These are phyloP conservation scores for Cryphonectria japonica DNA, from an alignment of 2,329 filamentous ascomycete species.

Conservation along the genomic window DNA sequence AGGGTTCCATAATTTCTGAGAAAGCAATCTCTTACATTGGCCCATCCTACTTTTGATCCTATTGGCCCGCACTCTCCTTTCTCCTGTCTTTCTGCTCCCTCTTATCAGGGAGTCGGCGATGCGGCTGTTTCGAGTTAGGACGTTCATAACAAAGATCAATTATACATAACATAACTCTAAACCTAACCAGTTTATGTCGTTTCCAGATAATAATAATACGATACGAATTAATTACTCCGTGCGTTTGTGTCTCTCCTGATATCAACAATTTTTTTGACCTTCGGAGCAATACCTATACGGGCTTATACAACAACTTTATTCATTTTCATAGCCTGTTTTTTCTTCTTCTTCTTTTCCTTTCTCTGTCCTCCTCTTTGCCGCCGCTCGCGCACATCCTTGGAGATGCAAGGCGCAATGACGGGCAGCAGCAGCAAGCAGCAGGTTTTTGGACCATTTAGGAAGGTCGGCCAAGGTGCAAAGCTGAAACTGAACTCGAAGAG, in stretches of 20 bases:
- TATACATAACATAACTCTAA: neutral
- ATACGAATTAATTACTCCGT: neutral
- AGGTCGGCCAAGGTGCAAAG: neutral
- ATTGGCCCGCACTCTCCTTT: neutral
- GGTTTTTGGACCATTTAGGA: conserved; percentile 1
- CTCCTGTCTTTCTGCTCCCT: neutral
- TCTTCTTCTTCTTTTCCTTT: no score
- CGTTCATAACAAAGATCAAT: neutral
- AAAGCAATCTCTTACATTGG: neutral
- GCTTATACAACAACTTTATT: neutral
- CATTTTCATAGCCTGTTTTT: no score
- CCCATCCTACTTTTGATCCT: neutral
- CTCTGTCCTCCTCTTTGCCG: neutral
- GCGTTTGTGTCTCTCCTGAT: neutral
- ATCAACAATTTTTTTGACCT: neutral
- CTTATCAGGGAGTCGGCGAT: conserved; percentile 16
- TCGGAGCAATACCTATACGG: neutral
- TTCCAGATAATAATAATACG: neutral
- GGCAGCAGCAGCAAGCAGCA: neutral
- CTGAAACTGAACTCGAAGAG: neutral
- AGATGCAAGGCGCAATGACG: neutral
- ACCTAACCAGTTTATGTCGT: neutral
- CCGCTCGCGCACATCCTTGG: neutral
- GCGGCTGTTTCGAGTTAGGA: neutral
- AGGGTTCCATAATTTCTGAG: neutral